These are phyloP conservation scores for Wickerhamomyces chaumierensis DNA, from an alignment of 805 yeast genomes.

Conservation along the genomic window DNA sequence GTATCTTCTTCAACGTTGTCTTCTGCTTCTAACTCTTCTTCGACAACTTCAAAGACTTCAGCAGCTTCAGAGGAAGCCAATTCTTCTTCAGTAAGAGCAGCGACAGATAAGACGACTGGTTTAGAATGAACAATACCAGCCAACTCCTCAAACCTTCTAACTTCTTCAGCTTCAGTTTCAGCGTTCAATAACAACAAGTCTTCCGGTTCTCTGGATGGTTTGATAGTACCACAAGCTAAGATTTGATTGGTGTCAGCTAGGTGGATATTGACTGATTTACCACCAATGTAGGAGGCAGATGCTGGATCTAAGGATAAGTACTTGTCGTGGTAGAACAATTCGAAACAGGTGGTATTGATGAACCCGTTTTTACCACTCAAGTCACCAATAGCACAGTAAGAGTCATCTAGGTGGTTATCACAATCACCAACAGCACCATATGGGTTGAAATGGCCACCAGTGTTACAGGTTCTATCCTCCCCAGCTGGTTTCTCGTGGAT, in stretches of 20 bases:
- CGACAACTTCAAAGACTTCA: slow-evolving; percentile 6
- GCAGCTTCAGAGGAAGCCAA: slow-evolving; percentile 2
- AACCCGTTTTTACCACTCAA: slow-evolving; percentile 70
- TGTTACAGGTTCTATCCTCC: slow-evolving; percentile 39
- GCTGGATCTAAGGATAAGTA: slow-evolving; percentile 49
- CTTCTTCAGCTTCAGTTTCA: slow-evolving; percentile 17
- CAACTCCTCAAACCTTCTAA: slow-evolving; percentile 15
- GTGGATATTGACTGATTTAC: slow-evolving; percentile 46
- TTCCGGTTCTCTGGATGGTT: slow-evolving; percentile 17
- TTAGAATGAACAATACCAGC: slow-evolving; percentile 8
- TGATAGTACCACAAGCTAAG: slow-evolving; percentile 54
- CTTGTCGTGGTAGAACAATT: slow-evolving; percentile 51
- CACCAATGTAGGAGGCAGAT: slow-evolving; percentile 48
- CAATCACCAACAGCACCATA: slow-evolving; percentile 41
- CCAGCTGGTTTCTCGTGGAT: slow-evolving; percentile 51
- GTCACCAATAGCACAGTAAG: slow-evolving; percentile 62
- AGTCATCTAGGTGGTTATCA: slow-evolving; percentile 36
- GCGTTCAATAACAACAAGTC: slow-evolving; percentile 17
- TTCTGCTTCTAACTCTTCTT: too few species aligned
- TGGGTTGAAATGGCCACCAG: slow-evolving; percentile 56
- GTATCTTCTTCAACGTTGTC: slow-evolving; percentile 5
- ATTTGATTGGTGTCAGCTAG: slow-evolving; percentile 35
- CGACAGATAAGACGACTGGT: slow-evolving; percentile 1
- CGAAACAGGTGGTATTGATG: slow-evolving; percentile 60
- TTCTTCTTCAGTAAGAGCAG: slow-evolving; percentile 1